Base-by-base conservation (phyloP, 352 stramenopile genomes). In the Globisporangium solare region DNA sequence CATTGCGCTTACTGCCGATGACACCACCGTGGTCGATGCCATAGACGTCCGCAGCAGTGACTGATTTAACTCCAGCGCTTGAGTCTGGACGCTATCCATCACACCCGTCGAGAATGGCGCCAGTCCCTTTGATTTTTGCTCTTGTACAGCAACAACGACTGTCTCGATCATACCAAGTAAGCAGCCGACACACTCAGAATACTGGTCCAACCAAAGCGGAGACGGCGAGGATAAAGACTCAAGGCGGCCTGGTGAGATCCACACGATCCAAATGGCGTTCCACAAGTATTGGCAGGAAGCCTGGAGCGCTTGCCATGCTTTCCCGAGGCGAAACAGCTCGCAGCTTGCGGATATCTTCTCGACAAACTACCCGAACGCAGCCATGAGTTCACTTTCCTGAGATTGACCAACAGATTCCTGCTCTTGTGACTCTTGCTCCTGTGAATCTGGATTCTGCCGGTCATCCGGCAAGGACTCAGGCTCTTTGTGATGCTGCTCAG, bases 91-190 rank as follows among this genome's bases (percentile, higher is more conserved):
- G 35, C 10, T 11, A 6, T 15, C 17, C 14, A 27, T 41, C 1
- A 41, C 39, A 22, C 20, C n/a, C n/a, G 40, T 47, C 20, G 41
- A 12, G 20, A 48, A 20, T 35, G 27, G 10, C 1, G 7, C 37
- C 6, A 45, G 22, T 1, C 21, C 24, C 1, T 43, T 24, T 10
- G 48, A 20, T 17, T 60, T 60, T 24, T 70, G 50, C 1, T 71
- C 56, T 41, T 72, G 71, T 11, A 63, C 21, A 18, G 59, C 42
- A 3, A 47, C 0, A 6, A 58, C 48, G 1, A 75, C 63, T 0
- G 59, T 50, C 39, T 89, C 79, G 24, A 89, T 64, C 77, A 88
- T 86, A 17, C 76, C 70, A 14, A 92, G 55, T n/a, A 88, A 48
- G 0, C 65, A 58, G 20, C 88, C 61, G 3, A 70, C 37, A 37